Conservation (phyloP, 1,139 yeast genomes). For the Saccharomyces uvarum region DNA sequence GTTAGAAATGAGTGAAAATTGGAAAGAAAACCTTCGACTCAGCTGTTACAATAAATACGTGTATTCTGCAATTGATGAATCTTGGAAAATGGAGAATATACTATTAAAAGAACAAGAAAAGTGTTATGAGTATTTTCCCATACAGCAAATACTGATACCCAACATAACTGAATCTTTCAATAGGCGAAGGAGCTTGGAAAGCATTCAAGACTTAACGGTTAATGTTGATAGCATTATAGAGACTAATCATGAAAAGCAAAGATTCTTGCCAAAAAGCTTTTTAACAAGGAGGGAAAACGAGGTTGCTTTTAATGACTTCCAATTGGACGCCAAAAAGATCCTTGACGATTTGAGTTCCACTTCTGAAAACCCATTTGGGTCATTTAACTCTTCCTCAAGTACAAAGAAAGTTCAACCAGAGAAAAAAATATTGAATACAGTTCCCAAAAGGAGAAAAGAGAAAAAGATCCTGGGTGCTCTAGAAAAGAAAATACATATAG, state of each 20-base stretch:
- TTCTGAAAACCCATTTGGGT: background rate
- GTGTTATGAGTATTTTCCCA: constrained; percentile 8
- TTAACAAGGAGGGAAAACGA: constrained; percentile 12
- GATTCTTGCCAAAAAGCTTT: background rate
- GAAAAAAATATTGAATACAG: background rate
- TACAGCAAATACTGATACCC: constrained; percentile 10
- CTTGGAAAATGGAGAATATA: constrained; percentile 19
- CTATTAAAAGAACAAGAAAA: constrained; percentile 6
- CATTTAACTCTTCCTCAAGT: background rate
- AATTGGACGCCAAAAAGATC: constrained; percentile 13
- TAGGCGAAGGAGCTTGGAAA: background rate
- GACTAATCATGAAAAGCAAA: background rate
- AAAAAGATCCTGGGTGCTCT: background rate
- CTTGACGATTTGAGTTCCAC: constrained; percentile 6
- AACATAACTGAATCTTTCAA: background rate
- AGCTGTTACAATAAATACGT: constrained; percentile 22
- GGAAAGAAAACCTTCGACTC: constrained; percentile 21
- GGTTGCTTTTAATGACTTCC: constrained; percentile 16
- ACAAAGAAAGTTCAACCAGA: background rate
- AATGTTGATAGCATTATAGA: constrained; percentile 15
- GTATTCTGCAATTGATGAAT: constrained; percentile 16
- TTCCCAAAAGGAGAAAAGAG: background rate
- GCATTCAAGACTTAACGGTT: constrained; percentile 8
- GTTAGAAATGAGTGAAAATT: constrained; percentile 23
- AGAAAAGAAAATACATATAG: background rate